A percentile compares a stretch with the other conserved stretches of the same genome.
phyloP scores from a whole-genome alignment of 495 filamentous ascomycete species.

The Aspergillus avenaceus region DNA sequence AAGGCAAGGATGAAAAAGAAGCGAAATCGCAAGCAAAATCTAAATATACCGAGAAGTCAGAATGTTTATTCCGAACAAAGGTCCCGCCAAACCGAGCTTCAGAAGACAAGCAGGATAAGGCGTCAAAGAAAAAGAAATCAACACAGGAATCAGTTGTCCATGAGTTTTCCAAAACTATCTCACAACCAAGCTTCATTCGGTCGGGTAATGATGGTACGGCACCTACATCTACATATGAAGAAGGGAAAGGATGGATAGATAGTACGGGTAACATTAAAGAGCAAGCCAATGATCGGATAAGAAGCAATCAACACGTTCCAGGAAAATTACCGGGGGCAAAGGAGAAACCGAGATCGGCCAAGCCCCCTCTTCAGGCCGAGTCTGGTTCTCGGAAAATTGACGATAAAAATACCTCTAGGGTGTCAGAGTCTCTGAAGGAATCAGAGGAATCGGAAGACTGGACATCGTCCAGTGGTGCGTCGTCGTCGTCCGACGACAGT shows the following conservation, averaged over 20 bases:
- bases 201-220: constrained; percentile 26
- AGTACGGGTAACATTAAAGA: constrained; percentile 74
- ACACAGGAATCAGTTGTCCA: constrained; percentile 64
- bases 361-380: background rate
- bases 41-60: constrained; percentile 71
- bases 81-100: constrained; percentile 57
- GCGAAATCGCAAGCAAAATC: constrained; percentile 60
- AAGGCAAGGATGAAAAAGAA: constrained; percentile 50
- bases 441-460: constrained; percentile 36
- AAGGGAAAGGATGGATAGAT: constrained; percentile 89
- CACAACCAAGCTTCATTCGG: constrained; percentile 75
- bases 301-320: constrained; percentile 30
- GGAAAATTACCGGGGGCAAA: constrained; percentile 34
- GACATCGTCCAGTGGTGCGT: constrained; percentile 43
- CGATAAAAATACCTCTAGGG: background rate
- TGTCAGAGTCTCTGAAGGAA: constrained; percentile 1
- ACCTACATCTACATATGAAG: constrained; percentile 36
- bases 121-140: constrained; percentile 45
- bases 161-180: constrained; percentile 75
- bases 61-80: constrained; percentile 79
- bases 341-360: constrained; percentile 24
- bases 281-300: constrained; percentile 29
- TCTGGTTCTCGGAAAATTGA: background rate
- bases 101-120: constrained; percentile 38
- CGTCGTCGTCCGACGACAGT: constrained; percentile 29